phyloP scores from a whole-genome alignment of 768 basidiomycete species.

The Chalciporus piperatus region DNA sequence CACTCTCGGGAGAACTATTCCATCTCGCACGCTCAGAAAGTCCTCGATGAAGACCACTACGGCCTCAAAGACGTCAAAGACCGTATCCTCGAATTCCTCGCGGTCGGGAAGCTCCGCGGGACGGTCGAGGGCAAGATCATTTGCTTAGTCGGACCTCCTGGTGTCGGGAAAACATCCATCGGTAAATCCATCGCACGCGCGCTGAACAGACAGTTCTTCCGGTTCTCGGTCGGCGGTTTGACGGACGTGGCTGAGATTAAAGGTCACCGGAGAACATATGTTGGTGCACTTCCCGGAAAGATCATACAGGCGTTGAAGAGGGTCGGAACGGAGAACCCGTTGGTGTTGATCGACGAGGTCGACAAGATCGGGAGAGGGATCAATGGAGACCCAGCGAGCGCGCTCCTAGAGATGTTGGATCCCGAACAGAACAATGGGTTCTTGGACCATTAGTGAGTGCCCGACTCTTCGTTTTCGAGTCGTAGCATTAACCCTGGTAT shows the following conservation, averaged over 20 bases:
- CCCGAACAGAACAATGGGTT: conserved; percentile 95
- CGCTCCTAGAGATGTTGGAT: conserved; percentile 89
- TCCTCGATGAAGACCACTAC: conserved; percentile 95
- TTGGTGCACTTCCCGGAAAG: conserved; percentile 91
- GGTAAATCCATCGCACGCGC: conserved; percentile 94
- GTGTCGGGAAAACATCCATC: conserved; percentile 96
- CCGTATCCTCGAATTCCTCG: conserved; percentile 92
- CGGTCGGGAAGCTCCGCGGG: conserved; percentile 91
- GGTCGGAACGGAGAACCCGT: conserved; percentile 90
- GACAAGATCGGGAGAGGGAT: conserved; percentile 92
- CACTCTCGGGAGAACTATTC: conserved; percentile 93
- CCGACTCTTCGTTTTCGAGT: not conserved
- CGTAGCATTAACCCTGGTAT: conserved; percentile 4
- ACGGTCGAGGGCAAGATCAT: conserved; percentile 98
- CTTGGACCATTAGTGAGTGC: conserved; percentile 87
- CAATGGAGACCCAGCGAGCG: conserved; percentile 91
- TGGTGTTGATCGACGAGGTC: conserved; percentile 93
- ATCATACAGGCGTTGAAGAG: conserved; percentile 93
- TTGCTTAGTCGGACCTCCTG: conserved; percentile 93
- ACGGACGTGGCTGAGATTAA: conserved; percentile 99
- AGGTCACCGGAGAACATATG: conserved; percentile 96
- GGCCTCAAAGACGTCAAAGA: conserved; percentile 90
- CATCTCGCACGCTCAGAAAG: conserved; percentile 73
- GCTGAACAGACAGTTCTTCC: conserved; percentile 88
- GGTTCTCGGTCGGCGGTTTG: conserved; percentile 94